These are phyloP conservation scores for Groenewaldozyma salmanticensis DNA, from an alignment of 805 yeast genomes.

Conservation along the genomic window DNA sequence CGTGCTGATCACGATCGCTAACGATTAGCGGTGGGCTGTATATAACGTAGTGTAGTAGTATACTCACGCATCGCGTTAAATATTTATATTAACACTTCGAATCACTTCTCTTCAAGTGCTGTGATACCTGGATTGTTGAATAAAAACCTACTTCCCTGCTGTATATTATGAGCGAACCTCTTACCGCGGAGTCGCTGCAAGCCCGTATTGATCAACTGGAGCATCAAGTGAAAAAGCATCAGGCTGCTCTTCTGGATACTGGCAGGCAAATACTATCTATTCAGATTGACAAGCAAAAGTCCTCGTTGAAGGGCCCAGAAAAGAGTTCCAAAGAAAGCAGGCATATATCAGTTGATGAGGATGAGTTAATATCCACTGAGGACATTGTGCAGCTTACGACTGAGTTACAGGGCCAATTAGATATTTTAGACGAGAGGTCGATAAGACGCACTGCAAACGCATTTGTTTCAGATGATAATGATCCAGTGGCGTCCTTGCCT, in stretches of 20 bases:
- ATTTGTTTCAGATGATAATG: conserved; percentile 33
- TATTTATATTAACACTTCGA: too few species aligned
- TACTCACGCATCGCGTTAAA: too few species aligned
- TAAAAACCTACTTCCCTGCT: too few species aligned
- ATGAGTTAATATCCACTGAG: conserved; percentile 58
- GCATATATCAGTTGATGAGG: conserved; percentile 20
- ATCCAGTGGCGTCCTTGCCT: conserved; percentile 55
- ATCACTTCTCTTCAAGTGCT: too few species aligned
- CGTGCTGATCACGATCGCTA: too few species aligned
- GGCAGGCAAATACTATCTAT: conserved; percentile 69
- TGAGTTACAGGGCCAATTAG: conserved; percentile 83
- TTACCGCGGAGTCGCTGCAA: too few species aligned
- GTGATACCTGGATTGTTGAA: too few species aligned
- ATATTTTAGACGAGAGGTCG: conserved; percentile 61
- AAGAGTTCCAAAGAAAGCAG: conserved; percentile 7
- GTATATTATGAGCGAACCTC: too few species aligned
- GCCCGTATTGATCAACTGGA: too few species aligned
- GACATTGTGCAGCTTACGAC: conserved; percentile 82
- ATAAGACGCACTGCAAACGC: conserved; percentile 63
- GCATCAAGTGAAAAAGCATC: conserved; percentile 60
- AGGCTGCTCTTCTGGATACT: conserved; percentile 56
- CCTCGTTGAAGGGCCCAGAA: conserved; percentile 24
- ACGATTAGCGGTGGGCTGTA: too few species aligned
- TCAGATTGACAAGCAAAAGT: conserved; percentile 48
- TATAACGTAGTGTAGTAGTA: too few species aligned